phyloP scores from a whole-genome alignment of 2,329 filamentous ascomycete genomes.

The Fusarium drepaniforme region DNA sequence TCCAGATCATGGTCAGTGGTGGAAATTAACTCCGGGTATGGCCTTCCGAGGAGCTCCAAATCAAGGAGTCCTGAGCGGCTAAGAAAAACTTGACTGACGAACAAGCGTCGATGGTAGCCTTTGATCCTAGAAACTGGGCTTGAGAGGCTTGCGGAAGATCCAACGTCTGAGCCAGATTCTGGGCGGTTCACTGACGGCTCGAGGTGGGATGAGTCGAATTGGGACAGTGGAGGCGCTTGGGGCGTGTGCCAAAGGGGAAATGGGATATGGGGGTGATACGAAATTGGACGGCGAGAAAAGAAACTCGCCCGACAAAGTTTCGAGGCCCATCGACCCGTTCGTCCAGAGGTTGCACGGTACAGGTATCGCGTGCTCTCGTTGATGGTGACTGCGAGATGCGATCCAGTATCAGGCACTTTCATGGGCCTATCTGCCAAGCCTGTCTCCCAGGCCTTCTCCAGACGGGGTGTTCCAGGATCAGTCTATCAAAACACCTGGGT shows the following conservation, averaged over 20 bases:
- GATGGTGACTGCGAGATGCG: neutral
- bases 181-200: constrained; percentile 1
- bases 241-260: constrained; percentile 10
- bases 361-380: neutral
- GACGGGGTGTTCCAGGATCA: neutral
- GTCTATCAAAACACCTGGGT: neutral
- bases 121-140: constrained; percentile 8
- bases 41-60: constrained; percentile 12
- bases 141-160: constrained; percentile 26
- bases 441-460: constrained; percentile 13
- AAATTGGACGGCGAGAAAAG: constrained; percentile 4
- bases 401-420: neutral
- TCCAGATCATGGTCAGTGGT: constrained; percentile 28
- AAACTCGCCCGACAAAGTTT: constrained; percentile 9
- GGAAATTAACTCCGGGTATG: constrained; percentile 42
- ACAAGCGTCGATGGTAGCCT: constrained; percentile 12
- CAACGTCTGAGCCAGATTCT: constrained; percentile 13
- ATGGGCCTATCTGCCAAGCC: constrained; percentile 21
- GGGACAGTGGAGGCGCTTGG: constrained; percentile 11
- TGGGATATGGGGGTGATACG: neutral
- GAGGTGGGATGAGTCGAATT: neutral
- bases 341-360: neutral
- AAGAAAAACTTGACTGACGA: constrained; percentile 13
- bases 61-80: constrained; percentile 12
- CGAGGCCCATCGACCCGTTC: neutral